Conservation (phyloP, 2,329 filamentous ascomycete species). For the Arachnomyces sp. region DNA sequence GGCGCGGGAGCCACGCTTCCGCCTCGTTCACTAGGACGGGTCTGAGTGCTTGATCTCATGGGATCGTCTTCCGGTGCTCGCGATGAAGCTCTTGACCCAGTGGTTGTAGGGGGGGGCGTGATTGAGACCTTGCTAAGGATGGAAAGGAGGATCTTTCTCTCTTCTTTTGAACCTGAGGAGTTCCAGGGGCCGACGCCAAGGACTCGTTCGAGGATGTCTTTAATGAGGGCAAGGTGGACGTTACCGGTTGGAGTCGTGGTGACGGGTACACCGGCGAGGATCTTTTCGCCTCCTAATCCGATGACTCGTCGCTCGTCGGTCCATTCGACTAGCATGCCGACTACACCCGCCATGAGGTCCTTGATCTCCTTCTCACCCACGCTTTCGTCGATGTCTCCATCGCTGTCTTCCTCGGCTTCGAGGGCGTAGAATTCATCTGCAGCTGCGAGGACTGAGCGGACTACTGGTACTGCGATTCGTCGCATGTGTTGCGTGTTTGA, state of each 20-base stretch:
- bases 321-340: constrained; percentile 80
- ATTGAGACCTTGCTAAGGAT: constrained; percentile 79
- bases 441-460: constrained; percentile 58
- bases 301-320: constrained; percentile 77
- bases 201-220: constrained; percentile 67
- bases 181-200: constrained; percentile 38
- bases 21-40: constrained; percentile 35
- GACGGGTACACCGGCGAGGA: constrained; percentile 43
- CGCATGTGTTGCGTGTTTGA: constrained; percentile 81
- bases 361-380: constrained; percentile 57
- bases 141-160: constrained; percentile 71
- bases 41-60: constrained; percentile 41
- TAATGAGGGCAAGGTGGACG: constrained; percentile 71
- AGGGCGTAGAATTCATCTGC: constrained; percentile 59
- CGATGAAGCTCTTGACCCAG: constrained; percentile 46
- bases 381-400: constrained; percentile 63
- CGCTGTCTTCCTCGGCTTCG: constrained; percentile 65
- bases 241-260: constrained; percentile 31
- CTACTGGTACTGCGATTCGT: constrained; percentile 60
- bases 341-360: constrained; percentile 61
- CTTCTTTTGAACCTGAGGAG: constrained; percentile 51
- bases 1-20: constrained; percentile 33
- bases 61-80: constrained; percentile 44
- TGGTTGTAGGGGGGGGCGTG: constrained; percentile 53
- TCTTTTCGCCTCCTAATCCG: constrained; percentile 47